Evolutionary conservation across 192 early-diverging fungal genomes (phyloP).

Genomic region (Polychytrium aggregatum): DNA sequence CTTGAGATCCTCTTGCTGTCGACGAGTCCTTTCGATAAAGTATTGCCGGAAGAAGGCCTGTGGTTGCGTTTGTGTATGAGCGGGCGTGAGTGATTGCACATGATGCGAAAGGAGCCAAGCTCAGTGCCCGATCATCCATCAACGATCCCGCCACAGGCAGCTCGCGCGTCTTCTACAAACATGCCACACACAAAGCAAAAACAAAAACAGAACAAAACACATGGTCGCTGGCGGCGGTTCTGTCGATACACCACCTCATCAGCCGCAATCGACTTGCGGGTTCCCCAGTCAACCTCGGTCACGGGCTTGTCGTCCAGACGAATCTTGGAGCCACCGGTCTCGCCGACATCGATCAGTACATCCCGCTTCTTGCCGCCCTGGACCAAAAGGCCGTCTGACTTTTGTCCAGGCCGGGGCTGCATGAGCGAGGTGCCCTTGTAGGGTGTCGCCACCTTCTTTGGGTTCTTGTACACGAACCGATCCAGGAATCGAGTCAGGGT

Average conservation of each 20-base stretch:
- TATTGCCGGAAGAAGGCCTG: constrained; percentile 67
- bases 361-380: constrained; percentile 43
- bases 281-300: no score
- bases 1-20: no score
- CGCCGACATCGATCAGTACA: constrained; percentile 56
- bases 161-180: no score
- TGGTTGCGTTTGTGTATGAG: neutral
- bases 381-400: constrained; percentile 28
- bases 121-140: no score
- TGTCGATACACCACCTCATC: no score
- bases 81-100: no score
- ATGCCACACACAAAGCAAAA: no score
- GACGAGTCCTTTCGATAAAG: constrained; percentile 60
- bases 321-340: constrained; percentile 22
- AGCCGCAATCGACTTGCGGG: no score
- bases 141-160: no score
- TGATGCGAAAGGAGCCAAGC: no score
- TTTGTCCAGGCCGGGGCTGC: constrained; percentile 33
- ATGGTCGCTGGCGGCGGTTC: no score
- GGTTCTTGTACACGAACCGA: constrained; percentile 89
- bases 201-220: no score
- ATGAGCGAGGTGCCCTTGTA: constrained; percentile 54
- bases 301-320: constrained; percentile 48
- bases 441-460: constrained; percentile 54
- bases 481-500: constrained; percentile 89